These are phyloP conservation scores for Omphalotus guepiniiformis DNA, from an alignment of 768 basidiomycete species.

Conservation along the genomic window DNA sequence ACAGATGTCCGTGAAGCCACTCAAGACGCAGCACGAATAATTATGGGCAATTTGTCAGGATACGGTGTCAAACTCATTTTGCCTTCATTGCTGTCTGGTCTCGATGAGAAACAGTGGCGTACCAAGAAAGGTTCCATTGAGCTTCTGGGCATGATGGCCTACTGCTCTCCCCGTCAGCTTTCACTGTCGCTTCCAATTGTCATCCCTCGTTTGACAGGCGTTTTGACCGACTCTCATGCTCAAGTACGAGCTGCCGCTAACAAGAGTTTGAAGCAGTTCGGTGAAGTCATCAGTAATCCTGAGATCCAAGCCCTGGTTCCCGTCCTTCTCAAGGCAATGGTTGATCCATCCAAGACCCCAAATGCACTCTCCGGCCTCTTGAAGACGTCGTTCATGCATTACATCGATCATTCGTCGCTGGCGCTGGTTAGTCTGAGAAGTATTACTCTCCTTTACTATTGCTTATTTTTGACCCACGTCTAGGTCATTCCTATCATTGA, in stretches of 20 bases:
- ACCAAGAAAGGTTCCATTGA: conserved; percentile 98
- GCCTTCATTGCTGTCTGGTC: conserved; percentile 80
- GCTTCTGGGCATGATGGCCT: conserved; percentile 96
- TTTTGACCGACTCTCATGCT: conserved; percentile 95
- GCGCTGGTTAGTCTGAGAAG: conserved; percentile 60
- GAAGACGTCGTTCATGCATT: conserved; percentile 96
- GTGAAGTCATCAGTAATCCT: conserved; percentile 96
- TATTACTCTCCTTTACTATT: not conserved
- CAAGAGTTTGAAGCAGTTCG: conserved; percentile 94
- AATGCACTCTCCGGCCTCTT: conserved; percentile 81
- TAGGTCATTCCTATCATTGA: conserved; percentile 95
- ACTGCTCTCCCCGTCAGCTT: conserved; percentile 92
- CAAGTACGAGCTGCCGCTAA: conserved; percentile 93
- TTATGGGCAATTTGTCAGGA: conserved; percentile 93
- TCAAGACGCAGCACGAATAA: conserved; percentile 84
- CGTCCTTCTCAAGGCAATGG: conserved; percentile 87
- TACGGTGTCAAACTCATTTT: conserved; percentile 96
- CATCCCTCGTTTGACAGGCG: conserved; percentile 91
- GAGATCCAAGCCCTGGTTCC: conserved; percentile 92
- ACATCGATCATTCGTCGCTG: conserved; percentile 94
- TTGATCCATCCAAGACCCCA: conserved; percentile 89
- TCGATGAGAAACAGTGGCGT: conserved; percentile 98
- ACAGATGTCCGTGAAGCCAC: conserved; percentile 91
- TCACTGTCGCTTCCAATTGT: conserved; percentile 94
- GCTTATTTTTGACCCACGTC: too few species aligned